phyloP scores from a whole-genome alignment of 2,329 filamentous ascomycete species.

The Calonectria ilicicola region DNA sequence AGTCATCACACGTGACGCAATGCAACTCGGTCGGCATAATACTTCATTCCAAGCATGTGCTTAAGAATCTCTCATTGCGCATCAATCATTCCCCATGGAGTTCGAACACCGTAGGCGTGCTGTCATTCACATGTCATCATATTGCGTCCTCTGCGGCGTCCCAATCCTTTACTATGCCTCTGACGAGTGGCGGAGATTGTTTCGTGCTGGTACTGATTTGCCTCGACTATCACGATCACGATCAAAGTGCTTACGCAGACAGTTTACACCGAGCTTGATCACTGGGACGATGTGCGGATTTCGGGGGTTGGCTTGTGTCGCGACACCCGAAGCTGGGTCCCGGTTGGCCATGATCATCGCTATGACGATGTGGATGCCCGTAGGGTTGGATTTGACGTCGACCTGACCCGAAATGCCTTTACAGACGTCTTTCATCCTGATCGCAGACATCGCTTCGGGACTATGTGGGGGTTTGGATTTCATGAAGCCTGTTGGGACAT shows the following conservation, averaged over 20 bases:
- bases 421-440: not conserved
- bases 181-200: not conserved
- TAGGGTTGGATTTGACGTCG: not conserved
- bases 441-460: not conserved
- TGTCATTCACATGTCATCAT: not conserved
- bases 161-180: not conserved
- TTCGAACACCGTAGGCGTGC: not conserved
- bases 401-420: not conserved
- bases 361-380: not conserved
- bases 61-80: not conserved
- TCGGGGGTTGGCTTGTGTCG: not conserved
- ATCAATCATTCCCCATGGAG: not conserved
- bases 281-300: not conserved
- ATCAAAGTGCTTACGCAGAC: not conserved
- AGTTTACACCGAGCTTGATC: not conserved
- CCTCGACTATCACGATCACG: not conserved
- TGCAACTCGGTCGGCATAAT: not conserved
- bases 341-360: not conserved
- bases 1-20: not conserved
- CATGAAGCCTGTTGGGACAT: slow-evolving; percentile 26
- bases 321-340: not conserved
- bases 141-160: not conserved
- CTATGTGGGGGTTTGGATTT: slow-evolving; percentile 30
- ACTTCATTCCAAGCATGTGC: not conserved
- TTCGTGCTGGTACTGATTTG: not conserved